Percentiles rank a stretch among this genome's conserved stretches.
These are phyloP conservation scores for Letharia lupina DNA, from an alignment of 495 filamentous ascomycete species.

Conservation along the genomic window DNA sequence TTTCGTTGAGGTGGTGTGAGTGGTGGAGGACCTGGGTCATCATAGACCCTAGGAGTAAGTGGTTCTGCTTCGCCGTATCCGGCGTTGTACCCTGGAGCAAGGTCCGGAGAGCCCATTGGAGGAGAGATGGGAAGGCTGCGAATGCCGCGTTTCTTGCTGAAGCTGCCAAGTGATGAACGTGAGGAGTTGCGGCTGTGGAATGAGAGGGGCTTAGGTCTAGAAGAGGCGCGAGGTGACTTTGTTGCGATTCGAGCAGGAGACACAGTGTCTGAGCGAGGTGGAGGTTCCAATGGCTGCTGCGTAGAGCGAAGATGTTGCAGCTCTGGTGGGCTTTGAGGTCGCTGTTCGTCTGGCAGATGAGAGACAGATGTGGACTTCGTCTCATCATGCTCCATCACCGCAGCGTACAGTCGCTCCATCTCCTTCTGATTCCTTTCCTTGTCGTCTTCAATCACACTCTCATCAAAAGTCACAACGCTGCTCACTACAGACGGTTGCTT, in stretches of 20 bases:
- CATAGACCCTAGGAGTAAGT: conserved; percentile 48
- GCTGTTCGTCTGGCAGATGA: conserved; percentile 19
- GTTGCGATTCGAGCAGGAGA: conserved; percentile 35
- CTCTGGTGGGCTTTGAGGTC: conserved; percentile 24
- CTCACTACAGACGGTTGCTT: conserved; percentile 37
- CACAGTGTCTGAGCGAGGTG: conserved; percentile 24
- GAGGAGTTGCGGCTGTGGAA: conserved; percentile 32
- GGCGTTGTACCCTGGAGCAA: conserved; percentile 28
- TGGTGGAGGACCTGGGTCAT: conserved; percentile 48
- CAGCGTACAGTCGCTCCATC: conserved; percentile 82
- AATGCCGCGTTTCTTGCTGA: conserved; percentile 42
- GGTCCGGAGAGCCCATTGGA: conserved; percentile 46
- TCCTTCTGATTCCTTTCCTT: conserved; percentile 63
- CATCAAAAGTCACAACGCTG: conserved; percentile 60
- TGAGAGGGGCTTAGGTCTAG: conserved; percentile 41
- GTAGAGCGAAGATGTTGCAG: conserved; percentile 26
- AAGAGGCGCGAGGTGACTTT: conserved; percentile 32
- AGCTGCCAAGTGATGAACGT: conserved; percentile 48
- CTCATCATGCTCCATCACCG: conserved; percentile 83
- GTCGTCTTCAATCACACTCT: conserved; percentile 63
- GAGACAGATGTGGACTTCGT: conserved; percentile 44
- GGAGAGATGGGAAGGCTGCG: conserved; percentile 51
- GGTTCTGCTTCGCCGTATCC: conserved; percentile 46
- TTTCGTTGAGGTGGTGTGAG: conserved; percentile 25
- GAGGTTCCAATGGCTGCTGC: conserved; percentile 15